These are phyloP conservation scores for Colletotrichum destructivum DNA, from an alignment of 2,329 filamentous ascomycete species.

Conservation along the genomic window DNA sequence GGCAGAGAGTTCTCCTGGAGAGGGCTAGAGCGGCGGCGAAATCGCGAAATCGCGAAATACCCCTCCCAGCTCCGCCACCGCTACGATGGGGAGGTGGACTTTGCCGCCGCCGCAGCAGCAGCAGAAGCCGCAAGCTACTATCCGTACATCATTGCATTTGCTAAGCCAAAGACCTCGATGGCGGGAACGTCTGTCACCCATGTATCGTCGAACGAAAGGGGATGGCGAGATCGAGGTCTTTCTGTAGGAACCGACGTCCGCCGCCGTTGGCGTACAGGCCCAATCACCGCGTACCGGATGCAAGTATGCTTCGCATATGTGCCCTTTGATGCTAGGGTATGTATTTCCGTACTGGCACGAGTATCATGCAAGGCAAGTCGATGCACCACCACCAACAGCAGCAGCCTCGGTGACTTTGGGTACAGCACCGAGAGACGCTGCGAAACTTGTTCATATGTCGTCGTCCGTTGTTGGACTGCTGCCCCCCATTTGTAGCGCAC, in stretches of 20 bases:
- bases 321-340: slow-evolving; percentile 40
- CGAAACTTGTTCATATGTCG: slow-evolving; percentile 25
- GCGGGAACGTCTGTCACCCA: neutral
- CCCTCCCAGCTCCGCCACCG: slow-evolving; percentile 11
- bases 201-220: neutral
- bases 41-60: neutral
- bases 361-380: slow-evolving; percentile 34
- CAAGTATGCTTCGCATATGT: slow-evolving; percentile 62
- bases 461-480: slow-evolving; percentile 26
- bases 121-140: neutral
- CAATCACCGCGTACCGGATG: slow-evolving; percentile 46
- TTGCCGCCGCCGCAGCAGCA: neutral
- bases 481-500: slow-evolving; percentile 17
- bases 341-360: slow-evolving; percentile 27
- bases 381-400: slow-evolving; percentile 16
- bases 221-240: neutral
- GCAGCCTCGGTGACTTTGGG: slow-evolving; percentile 33
- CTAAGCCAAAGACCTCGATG: neutral
- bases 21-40: slow-evolving; percentile 11
- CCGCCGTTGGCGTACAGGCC: slow-evolving; percentile 8
- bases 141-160: neutral
- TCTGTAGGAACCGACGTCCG: neutral
- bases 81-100: slow-evolving; percentile 1
- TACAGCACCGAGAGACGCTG: slow-evolving; percentile 9
- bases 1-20: neutral